A percentile compares a stretch with the other conserved stretches of the same genome.
These are phyloP conservation scores for Globisporangium barbulae DNA, from an alignment of 352 stramenopile species.

Conservation along the genomic window DNA sequence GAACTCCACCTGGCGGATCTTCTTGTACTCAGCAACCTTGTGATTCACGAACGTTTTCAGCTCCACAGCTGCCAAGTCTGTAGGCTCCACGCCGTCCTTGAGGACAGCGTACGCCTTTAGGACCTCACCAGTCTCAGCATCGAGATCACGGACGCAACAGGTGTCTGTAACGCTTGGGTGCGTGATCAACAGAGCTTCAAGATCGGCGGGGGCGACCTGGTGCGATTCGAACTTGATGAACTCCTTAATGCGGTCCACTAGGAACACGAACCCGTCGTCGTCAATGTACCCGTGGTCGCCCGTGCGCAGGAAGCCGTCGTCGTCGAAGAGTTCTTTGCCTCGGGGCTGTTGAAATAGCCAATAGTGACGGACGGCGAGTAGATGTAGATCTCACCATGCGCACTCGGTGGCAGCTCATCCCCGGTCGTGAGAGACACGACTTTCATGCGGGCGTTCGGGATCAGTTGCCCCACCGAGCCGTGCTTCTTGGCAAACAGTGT, in stretches of 20 bases:
- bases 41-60: no score
- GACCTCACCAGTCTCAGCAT: conserved; percentile 61
- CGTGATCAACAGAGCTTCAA: conserved; percentile 89
- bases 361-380: conserved; percentile 30
- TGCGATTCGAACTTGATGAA: conserved; percentile 95
- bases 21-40: conserved; percentile 68
- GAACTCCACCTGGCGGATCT: conserved; percentile 86
- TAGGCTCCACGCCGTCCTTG: conserved; percentile 18
- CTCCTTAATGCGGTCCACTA: conserved; percentile 93
- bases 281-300: conserved; percentile 91
- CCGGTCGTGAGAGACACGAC: conserved; percentile 37
- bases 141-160: conserved; percentile 46
- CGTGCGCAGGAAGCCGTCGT: conserved; percentile 83
- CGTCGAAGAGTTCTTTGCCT: conserved; percentile 68
- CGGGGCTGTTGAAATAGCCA: conserved; percentile 86
- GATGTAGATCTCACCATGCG: conserved; percentile 68
- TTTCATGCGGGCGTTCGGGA: conserved; percentile 33
- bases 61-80: no score
- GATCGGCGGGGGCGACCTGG: conserved; percentile 89
- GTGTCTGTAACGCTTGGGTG: conserved; percentile 51
- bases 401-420: conserved; percentile 24
- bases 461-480: conserved; percentile 24
- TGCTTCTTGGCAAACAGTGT: conserved; percentile 8
- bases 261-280: conserved; percentile 91
- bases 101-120: conserved; percentile 91